phyloP scores from a whole-genome alignment of 2,329 filamentous ascomycete genomes.

The Aspergillus pseudonomiae region DNA sequence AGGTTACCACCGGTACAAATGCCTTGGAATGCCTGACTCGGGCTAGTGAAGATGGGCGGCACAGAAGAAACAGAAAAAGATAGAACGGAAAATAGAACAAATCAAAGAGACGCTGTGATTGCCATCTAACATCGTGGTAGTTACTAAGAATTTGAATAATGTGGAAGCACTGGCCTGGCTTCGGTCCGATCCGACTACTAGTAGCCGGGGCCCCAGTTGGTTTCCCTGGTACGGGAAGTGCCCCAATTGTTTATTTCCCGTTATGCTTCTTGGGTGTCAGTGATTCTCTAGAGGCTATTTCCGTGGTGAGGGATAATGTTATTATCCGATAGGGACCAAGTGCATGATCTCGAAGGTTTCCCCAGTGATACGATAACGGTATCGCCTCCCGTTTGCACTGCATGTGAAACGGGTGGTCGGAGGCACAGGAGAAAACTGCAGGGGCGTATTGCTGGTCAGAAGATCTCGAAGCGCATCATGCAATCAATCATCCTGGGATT shows the following conservation, averaged over 20 bases:
- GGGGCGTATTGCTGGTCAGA: background rate
- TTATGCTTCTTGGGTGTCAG: background rate
- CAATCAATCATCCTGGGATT: background rate
- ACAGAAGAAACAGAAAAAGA: background rate
- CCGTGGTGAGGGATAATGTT: background rate
- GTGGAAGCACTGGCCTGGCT: background rate
- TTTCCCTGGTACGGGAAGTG: constrained; percentile 17
- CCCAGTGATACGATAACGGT: background rate
- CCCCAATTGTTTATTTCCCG: background rate
- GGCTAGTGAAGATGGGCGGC: background rate
- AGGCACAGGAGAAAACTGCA: background rate
- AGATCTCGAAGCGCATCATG: background rate
- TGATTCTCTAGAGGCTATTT: background rate
- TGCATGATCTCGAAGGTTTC: background rate
- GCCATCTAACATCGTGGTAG: background rate
- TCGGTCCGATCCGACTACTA: constrained; percentile 23
- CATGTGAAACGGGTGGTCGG: background rate
- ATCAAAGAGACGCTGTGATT: background rate
- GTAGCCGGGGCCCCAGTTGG: constrained; percentile 11
- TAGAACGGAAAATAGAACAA: background rate
- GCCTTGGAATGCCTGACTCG: background rate
- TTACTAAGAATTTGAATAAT: background rate
- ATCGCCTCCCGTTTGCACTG: background rate
- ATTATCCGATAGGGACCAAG: background rate
- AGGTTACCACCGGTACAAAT: background rate